Conservation (phyloP, 257 asterid genomes). For the Solanum pinnatisectum region DNA sequence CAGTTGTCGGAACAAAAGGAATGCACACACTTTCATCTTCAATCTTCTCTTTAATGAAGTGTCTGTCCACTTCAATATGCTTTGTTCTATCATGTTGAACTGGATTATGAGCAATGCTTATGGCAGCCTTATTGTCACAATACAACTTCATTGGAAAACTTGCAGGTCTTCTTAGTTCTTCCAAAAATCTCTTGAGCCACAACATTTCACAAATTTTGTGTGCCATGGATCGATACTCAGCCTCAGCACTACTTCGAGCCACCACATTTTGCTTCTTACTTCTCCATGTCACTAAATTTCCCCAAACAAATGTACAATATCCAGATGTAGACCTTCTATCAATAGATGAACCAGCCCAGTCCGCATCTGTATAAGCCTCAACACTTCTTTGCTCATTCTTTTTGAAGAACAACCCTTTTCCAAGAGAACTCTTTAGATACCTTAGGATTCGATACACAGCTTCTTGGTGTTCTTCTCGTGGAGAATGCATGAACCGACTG, state of each 20-base stretch:
- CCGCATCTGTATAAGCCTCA: neutral
- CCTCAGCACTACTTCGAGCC: neutral
- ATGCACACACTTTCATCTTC: too few relatives aligned
- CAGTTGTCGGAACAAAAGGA: too few relatives aligned
- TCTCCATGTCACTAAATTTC: neutral
- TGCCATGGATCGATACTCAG: neutral
- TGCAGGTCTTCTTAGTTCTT: neutral
- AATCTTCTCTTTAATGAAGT: too few relatives aligned
- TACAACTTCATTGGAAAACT: neutral
- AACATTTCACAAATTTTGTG: neutral
- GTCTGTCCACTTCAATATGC: too few relatives aligned
- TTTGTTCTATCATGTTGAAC: too few relatives aligned
- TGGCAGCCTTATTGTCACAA: too few relatives aligned
- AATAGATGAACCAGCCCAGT: neutral
- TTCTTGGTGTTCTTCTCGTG: neutral
- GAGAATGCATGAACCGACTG: neutral
- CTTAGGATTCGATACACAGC: neutral
- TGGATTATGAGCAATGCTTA: too few relatives aligned
- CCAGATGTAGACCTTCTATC: neutral
- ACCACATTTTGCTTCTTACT: neutral
- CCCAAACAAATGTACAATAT: neutral
- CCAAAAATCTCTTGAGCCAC: neutral
- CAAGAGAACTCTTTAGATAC: neutral
- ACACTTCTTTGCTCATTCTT: neutral
- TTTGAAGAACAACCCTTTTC: neutral